Percentiles rank a stretch among this genome's conserved stretches.
phyloP scores from a whole-genome alignment of 2,329 filamentous ascomycete genomes.

The Penicillium janthinellum region DNA sequence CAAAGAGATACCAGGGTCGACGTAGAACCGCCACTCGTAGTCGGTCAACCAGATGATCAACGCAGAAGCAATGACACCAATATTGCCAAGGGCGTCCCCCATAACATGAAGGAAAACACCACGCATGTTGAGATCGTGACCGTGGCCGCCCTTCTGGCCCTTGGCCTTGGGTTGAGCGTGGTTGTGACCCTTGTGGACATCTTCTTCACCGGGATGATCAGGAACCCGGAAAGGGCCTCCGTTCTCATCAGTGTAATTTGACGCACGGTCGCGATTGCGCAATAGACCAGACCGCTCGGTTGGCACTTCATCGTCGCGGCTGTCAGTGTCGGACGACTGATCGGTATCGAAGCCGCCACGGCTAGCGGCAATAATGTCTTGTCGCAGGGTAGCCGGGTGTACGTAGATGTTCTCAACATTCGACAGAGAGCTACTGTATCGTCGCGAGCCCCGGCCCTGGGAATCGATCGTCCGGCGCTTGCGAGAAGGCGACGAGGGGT shows the following conservation, averaged over 20 bases:
- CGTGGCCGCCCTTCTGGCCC: constrained; percentile 55
- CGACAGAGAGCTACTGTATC: constrained; percentile 56
- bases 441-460: constrained; percentile 33
- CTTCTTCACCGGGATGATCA: constrained; percentile 27
- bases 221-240: constrained; percentile 14
- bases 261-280: constrained; percentile 45
- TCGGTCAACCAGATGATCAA: constrained; percentile 89
- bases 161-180: constrained; percentile 71
- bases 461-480: constrained; percentile 33
- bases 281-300: constrained; percentile 47
- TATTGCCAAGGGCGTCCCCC: constrained; percentile 52
- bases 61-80: constrained; percentile 60
- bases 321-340: constrained; percentile 56
- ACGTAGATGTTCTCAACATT: constrained; percentile 73
- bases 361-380: constrained; percentile 88
- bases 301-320: constrained; percentile 56
- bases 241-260: constrained; percentile 38
- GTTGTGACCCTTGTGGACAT: constrained; percentile 71
- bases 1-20: constrained; percentile 88
- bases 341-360: constrained; percentile 63
- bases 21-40: constrained; percentile 80
- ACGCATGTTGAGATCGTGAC: constrained; percentile 83
- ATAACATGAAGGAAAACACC: constrained; percentile 67
- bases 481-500: constrained; percentile 33
- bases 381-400: constrained; percentile 85